Conservation (phyloP, 768 basidiomycete species). For the Suillus sp. region DNA sequence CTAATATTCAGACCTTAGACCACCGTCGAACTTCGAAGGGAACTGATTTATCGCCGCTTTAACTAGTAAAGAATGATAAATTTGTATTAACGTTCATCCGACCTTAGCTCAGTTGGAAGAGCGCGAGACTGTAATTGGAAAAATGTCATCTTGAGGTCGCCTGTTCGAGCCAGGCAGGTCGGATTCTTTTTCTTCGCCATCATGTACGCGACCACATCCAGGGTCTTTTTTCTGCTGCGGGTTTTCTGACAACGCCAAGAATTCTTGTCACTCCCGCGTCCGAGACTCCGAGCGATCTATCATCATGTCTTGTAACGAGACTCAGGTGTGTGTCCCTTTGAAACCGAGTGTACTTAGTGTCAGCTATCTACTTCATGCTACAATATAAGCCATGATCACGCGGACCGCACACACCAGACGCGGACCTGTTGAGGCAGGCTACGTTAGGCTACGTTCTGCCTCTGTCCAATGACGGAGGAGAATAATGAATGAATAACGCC, state of each 20-base stretch:
- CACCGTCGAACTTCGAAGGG: neutral
- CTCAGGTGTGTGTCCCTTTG: neutral
- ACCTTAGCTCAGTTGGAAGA: constrained; percentile 57
- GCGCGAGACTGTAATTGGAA: constrained; percentile 49
- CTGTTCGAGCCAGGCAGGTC: constrained; percentile 66
- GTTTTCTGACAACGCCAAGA: neutral
- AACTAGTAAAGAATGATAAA: neutral
- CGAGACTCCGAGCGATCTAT: too few relatives aligned
- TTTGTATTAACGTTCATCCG: constrained; percentile 20
- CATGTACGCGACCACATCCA: neutral
- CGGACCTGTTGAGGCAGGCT: too few relatives aligned
- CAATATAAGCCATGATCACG: neutral
- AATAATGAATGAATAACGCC: too few relatives aligned
- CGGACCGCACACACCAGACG: neutral
- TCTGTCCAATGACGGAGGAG: too few relatives aligned
- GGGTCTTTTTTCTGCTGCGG: neutral
- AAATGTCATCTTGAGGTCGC: constrained; percentile 51
- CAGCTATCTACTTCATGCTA: neutral
- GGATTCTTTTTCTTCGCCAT: constrained; percentile 33
- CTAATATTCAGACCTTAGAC: neutral
- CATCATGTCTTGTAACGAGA: too few relatives aligned
- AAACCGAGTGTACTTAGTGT: neutral
- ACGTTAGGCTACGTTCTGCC: too few relatives aligned
- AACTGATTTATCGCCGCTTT: neutral
- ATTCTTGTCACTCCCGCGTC: neutral